These are phyloP conservation scores for Annona squamosa DNA, from an alignment of 164 flowering plant genomes.

Conservation along the genomic window DNA sequence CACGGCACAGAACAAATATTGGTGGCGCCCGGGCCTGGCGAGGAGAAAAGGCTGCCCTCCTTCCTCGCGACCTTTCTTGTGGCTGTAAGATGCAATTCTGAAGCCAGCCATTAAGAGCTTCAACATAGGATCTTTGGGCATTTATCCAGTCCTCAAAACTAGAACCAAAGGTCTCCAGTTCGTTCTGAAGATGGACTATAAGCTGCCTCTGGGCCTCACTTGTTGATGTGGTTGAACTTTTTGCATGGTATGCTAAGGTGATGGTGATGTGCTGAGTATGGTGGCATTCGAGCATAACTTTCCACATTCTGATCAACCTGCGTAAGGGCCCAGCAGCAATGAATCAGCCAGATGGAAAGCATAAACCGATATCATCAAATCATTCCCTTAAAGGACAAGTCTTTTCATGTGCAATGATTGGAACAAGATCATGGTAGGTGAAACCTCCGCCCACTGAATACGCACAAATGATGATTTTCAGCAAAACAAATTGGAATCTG, in stretches of 20 bases:
- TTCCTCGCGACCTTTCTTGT: conserved; percentile 43
- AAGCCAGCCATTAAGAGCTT: conserved; percentile 78
- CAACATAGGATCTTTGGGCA: conserved; percentile 62
- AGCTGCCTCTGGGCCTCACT: conserved; percentile 46
- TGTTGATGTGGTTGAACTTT: conserved; percentile 28
- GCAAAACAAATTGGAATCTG: too few species aligned
- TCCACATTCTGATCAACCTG: conserved; percentile 94
- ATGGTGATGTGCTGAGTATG: conserved; percentile 93
- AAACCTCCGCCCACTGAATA: too few species aligned
- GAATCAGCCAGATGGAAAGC: neutral
- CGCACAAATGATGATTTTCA: too few species aligned
- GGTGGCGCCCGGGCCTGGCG: conserved; percentile 81
- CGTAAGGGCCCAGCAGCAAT: conserved; percentile 8
- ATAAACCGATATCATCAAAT: too few species aligned
- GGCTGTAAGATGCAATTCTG: conserved; percentile 71
- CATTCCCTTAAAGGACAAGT: too few species aligned
- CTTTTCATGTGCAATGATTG: too few species aligned
- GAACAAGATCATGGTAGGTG: too few species aligned
- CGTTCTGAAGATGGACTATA: conserved; percentile 48
- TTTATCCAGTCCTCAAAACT: conserved; percentile 74
- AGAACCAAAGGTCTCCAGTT: conserved; percentile 67
- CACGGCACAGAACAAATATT: conserved; percentile 74
- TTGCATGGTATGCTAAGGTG: conserved; percentile 83
- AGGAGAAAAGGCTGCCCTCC: conserved; percentile 62
- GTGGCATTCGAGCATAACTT: conserved; percentile 91